phyloP scores from a whole-genome alignment of 192 early-diverging fungal species.

The Podochytrium sp. region DNA sequence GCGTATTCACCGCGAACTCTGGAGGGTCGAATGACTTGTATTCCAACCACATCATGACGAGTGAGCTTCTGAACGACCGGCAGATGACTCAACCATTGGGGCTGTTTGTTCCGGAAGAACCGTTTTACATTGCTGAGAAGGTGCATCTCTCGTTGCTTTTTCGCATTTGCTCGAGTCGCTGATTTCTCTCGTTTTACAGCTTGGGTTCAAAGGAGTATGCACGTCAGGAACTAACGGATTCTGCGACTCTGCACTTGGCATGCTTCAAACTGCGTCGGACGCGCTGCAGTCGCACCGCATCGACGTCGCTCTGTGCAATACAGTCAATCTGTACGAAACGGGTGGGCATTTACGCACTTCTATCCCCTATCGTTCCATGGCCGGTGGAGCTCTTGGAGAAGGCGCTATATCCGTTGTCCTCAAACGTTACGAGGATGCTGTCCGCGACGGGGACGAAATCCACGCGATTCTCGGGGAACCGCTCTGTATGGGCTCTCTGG shows the following conservation, averaged over 20 bases:
- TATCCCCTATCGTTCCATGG: background rate
- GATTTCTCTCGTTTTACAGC: background rate
- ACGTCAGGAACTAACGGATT: background rate
- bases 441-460: background rate
- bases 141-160: background rate
- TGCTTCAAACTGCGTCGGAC: background rate
- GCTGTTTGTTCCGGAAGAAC: background rate
- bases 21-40: background rate
- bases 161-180: background rate
- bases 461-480: background rate
- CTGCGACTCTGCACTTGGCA: background rate
- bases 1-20: background rate
- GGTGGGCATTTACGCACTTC: background rate
- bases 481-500: background rate
- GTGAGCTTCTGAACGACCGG: background rate
- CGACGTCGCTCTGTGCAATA: background rate
- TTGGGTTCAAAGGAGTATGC: background rate
- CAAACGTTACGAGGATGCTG: conserved; percentile 5
- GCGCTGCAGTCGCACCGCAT: background rate
- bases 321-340: background rate
- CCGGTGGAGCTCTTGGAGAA: background rate
- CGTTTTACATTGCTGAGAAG: background rate
- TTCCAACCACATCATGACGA: background rate
- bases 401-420: background rate
- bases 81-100: background rate